These are phyloP conservation scores for Ophiocordyceps robertsii DNA, from an alignment of 2,329 filamentous ascomycete species.

Conservation along the genomic window DNA sequence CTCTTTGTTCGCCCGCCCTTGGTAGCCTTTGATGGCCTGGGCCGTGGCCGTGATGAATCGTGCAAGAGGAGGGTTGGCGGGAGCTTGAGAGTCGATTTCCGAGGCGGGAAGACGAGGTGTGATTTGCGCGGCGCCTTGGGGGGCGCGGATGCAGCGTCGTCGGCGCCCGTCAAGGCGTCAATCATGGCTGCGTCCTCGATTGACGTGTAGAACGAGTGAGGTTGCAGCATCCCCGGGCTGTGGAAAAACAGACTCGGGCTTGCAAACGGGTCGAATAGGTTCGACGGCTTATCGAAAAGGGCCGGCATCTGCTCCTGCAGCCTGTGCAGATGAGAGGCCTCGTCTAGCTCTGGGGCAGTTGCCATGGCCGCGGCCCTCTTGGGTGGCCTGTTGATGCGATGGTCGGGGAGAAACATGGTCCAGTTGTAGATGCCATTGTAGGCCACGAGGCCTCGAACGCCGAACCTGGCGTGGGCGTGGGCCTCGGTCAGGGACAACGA, in stretches of 20 bases:
- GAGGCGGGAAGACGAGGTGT: conserved; percentile 33
- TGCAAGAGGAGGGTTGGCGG: conserved; percentile 36
- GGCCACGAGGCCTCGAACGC: conserved; percentile 38
- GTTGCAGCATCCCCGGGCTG: conserved; percentile 31
- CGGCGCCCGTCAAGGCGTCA: conserved; percentile 10
- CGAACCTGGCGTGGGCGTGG: conserved; percentile 25
- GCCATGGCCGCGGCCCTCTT: conserved; percentile 6
- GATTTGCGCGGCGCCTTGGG: conserved; percentile 23
- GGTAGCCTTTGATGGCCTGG: not conserved
- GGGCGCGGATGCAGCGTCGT: conserved; percentile 1
- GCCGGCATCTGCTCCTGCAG: conserved; percentile 20
- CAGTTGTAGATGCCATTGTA: conserved; percentile 53
- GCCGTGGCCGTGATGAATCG: conserved; percentile 12
- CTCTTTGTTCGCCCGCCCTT: conserved; percentile 2
- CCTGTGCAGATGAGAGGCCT: conserved; percentile 21
- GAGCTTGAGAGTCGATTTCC: conserved; percentile 31
- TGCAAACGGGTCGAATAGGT: conserved; percentile 47
- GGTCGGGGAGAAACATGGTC: conserved; percentile 44
- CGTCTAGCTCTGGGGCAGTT: conserved; percentile 8
- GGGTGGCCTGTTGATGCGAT: conserved; percentile 25
- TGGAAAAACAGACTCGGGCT: conserved; percentile 47
- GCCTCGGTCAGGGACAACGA: conserved; percentile 45
- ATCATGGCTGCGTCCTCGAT: conserved; percentile 13
- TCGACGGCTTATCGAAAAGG: conserved; percentile 34
- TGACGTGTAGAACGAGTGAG: conserved; percentile 27